These are phyloP conservation scores for Trichoderma breve DNA, from an alignment of 2,329 filamentous ascomycete genomes.

Conservation along the genomic window DNA sequence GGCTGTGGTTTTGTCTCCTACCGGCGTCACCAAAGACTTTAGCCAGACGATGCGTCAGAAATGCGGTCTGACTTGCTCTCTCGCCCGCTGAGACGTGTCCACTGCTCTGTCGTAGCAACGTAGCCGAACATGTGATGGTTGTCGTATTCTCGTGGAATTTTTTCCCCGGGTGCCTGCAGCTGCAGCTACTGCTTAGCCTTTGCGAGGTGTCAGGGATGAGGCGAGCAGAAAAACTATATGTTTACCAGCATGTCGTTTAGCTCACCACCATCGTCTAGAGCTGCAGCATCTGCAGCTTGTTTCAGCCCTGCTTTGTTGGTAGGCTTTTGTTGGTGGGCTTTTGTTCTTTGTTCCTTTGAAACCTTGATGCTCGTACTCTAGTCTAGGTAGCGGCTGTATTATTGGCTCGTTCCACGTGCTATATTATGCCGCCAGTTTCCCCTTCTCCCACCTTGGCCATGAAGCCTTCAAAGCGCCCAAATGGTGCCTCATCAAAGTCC, in stretches of 20 bases:
- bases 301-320: neutral
- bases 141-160: neutral
- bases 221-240: slow-evolving; percentile 6
- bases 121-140: slow-evolving; percentile 12
- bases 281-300: slow-evolving; percentile 1
- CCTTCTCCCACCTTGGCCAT: neutral
- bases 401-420: neutral
- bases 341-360: neutral
- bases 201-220: neutral
- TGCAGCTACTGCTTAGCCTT: neutral
- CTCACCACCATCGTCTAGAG: neutral
- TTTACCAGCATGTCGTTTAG: neutral
- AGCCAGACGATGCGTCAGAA: slow-evolving; percentile 8
- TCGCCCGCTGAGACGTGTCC: neutral
- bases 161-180: neutral
- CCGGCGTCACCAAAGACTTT: neutral
- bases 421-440: neutral
- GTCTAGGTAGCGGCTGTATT: neutral
- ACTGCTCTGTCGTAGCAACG: neutral
- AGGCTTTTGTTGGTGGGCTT: neutral
- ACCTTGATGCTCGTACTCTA: neutral
- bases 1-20: slow-evolving; percentile 3
- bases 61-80: neutral
- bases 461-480: neutral
- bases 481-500: neutral